These are phyloP conservation scores for Penicillium manginii DNA, from an alignment of 495 filamentous ascomycete species.

Conservation along the genomic window DNA sequence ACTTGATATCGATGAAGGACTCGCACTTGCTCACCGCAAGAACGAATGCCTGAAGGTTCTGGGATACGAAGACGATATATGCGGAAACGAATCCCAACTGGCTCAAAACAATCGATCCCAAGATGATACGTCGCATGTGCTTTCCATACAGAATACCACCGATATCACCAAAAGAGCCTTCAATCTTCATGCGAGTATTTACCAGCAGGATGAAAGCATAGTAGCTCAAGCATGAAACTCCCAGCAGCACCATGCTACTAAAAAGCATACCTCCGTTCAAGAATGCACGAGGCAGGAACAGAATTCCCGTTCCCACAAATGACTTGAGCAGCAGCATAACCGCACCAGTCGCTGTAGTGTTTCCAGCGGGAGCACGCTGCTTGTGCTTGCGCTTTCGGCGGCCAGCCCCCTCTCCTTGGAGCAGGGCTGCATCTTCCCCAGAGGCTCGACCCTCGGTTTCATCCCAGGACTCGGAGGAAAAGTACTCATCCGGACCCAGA, in stretches of 20 bases:
- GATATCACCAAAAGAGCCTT: slow-evolving; percentile 94
- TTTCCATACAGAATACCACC: slow-evolving; percentile 89
- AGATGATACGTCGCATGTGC: slow-evolving; percentile 84
- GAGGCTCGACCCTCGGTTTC: slow-evolving; percentile 64
- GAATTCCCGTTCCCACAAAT: slow-evolving; percentile 96
- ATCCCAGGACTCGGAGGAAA: slow-evolving; percentile 67
- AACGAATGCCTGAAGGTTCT: slow-evolving; percentile 94
- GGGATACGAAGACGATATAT: slow-evolving; percentile 97
- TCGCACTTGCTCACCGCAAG: slow-evolving; percentile 80
- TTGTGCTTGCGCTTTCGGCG: slow-evolving; percentile 72
- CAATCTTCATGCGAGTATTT: slow-evolving; percentile 78
- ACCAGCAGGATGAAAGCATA: slow-evolving; percentile 96
- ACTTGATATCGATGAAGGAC: slow-evolving; percentile 80
- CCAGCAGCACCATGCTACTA: slow-evolving; percentile 84
- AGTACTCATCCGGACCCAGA: slow-evolving; percentile 81
- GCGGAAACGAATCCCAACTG: slow-evolving; percentile 95
- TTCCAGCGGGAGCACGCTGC: slow-evolving; percentile 69
- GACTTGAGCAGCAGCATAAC: slow-evolving; percentile 88
- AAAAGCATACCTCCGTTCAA: slow-evolving; percentile 98
- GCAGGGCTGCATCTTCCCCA: slow-evolving; percentile 79
- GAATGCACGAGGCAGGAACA: slow-evolving; percentile 91
- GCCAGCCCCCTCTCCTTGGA: slow-evolving; percentile 66
- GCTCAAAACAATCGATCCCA: slow-evolving; percentile 87
- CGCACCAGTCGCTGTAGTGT: slow-evolving; percentile 72
- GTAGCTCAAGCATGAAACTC: slow-evolving; percentile 82